These are phyloP conservation scores for Byssochlamys sp. DNA, from an alignment of 2,329 filamentous ascomycete genomes.

Conservation along the genomic window DNA sequence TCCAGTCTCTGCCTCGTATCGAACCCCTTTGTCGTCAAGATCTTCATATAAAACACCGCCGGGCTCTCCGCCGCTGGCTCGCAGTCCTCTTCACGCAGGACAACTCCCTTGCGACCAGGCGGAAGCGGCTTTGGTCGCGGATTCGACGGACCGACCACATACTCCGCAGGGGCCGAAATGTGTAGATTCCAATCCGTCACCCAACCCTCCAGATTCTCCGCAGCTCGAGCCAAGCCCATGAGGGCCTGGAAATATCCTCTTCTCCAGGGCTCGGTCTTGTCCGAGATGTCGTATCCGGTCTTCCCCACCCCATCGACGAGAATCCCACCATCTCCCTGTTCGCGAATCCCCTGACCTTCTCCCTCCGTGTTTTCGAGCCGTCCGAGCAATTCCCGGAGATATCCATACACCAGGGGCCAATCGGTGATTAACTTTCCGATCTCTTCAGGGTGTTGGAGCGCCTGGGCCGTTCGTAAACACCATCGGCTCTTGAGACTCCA, in stretches of 20 bases:
- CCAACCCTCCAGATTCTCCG: conserved; percentile 74
- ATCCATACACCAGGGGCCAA: conserved; percentile 58
- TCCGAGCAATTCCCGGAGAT: conserved; percentile 50
- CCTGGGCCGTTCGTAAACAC: conserved; percentile 55
- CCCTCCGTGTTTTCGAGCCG: conserved; percentile 59
- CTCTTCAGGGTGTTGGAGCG: conserved; percentile 49
- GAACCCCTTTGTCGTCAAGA: conserved; percentile 72
- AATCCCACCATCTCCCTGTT: conserved; percentile 45
- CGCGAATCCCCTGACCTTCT: conserved; percentile 58
- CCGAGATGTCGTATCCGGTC: conserved; percentile 58
- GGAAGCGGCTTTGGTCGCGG: conserved; percentile 66
- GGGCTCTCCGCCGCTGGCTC: conserved; percentile 59
- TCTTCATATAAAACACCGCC: conserved; percentile 69
- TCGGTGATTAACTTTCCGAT: conserved; percentile 48
- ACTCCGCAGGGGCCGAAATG: conserved; percentile 60
- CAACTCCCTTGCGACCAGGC: conserved; percentile 49
- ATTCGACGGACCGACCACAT: conserved; percentile 74
- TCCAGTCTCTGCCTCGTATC: conserved; percentile 68
- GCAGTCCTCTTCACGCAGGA: conserved; percentile 68
- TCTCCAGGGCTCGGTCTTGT: conserved; percentile 73
- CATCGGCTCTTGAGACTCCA: conserved; percentile 66
- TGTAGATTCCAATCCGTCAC: conserved; percentile 59
- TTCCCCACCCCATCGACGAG: conserved; percentile 47
- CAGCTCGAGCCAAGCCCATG: conserved; percentile 64
- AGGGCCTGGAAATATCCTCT: conserved; percentile 75